These are phyloP conservation scores for Diaporthe citriasiana DNA, from an alignment of 2,329 filamentous ascomycete species.

Conservation along the genomic window DNA sequence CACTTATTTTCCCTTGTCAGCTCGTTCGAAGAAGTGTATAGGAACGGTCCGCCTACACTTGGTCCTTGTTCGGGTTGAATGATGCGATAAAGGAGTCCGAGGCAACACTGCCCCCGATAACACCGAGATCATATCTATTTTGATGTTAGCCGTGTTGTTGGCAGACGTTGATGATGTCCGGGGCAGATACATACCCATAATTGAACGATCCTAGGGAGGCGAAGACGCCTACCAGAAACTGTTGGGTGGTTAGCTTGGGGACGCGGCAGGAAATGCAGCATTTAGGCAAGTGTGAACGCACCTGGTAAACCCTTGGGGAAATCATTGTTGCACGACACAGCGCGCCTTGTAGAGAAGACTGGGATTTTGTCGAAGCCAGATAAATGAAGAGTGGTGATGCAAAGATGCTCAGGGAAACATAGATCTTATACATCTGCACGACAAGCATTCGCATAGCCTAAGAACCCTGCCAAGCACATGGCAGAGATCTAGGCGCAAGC, in stretches of 20 bases:
- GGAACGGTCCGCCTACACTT: background rate
- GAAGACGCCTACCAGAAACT: slow-evolving; percentile 14
- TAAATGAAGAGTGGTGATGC: background rate
- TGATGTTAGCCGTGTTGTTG: background rate
- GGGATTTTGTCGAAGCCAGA: background rate
- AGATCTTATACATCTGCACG: slow-evolving; percentile 17
- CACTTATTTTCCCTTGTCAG: background rate
- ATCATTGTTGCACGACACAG: background rate
- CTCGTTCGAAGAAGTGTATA: background rate
- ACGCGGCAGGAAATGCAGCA: background rate
- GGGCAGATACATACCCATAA: background rate
- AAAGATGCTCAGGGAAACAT: background rate
- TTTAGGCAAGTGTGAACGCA: background rate
- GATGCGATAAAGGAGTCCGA: background rate
- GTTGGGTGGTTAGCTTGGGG: background rate
- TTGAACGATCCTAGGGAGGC: slow-evolving; percentile 11
- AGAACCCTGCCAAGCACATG: slow-evolving; percentile 23
- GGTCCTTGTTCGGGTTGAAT: slow-evolving; percentile 11
- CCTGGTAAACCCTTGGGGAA: slow-evolving; percentile 9
- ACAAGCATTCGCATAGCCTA: background rate
- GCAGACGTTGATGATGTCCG: background rate
- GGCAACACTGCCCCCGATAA: slow-evolving; percentile 21
- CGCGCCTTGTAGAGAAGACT: background rate
- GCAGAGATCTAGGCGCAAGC: background rate
- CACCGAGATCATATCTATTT: slow-evolving; percentile 13